Base-by-base conservation (phyloP, 768 basidiomycete species). In the Podaxis sp. region DNA sequence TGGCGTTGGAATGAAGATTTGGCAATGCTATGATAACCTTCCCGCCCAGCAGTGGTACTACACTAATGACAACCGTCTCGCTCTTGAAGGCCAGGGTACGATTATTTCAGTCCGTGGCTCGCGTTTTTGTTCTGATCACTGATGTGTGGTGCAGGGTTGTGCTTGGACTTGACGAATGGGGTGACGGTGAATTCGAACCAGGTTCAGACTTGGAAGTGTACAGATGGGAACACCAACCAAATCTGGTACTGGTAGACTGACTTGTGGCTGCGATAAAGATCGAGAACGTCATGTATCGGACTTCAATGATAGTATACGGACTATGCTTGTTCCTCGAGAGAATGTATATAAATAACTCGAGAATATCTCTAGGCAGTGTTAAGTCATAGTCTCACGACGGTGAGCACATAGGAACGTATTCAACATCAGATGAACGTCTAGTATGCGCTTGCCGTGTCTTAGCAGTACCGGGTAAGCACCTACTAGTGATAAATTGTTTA, bases 41-140 rank as follows among this genome's bases (percentile, higher is more conserved):
- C 68, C 76, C 6, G 73, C 76, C 3, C 76, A 76, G 57, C 60
- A 70, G n/a, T 78, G 74, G 73, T 71, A 64, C 55, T 75, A 74
- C 41, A 73, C 70, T 0, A 60, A 65, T 22, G 71, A 75, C 55
- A 73, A 75, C 33, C 65, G 72, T 1, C 69, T 77, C 46, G 71
- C 72, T 5, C 59, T 76, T 10, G 65, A 70, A 41, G 62, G 66
- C 2, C 52, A 70, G 66, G 72, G 74, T 71, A 30, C n/a, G 68
- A n/a, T 52, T 22, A 2, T 48, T 36, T 33, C n/a, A 13, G 20
- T 26, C 44, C 4, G 5, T 20, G n/a, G 3, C 15, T 22, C 17
- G 28, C 26, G 48, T 26, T n/a, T 15, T 11, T 1, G 13, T 36
- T 56, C 10, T 26, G 22, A 24, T 24, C 12, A 24, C 12, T 12